These are phyloP conservation scores for Shiraia sp. DNA, from an alignment of 2,329 filamentous ascomycete genomes.

Conservation along the genomic window DNA sequence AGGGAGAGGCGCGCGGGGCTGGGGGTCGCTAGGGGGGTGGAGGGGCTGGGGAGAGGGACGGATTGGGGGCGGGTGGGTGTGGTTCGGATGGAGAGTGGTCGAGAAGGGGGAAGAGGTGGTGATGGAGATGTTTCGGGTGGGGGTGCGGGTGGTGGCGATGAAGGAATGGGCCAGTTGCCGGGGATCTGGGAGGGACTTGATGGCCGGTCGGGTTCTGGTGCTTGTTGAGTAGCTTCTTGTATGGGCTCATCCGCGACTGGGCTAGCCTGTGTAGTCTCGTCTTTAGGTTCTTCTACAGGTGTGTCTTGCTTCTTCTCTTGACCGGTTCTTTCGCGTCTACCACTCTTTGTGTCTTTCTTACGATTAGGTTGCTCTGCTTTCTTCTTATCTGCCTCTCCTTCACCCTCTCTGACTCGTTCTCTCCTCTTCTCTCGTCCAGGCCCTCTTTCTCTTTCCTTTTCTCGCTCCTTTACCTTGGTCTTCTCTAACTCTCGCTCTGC, in stretches of 20 bases:
- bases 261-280: no score
- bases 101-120: no score
- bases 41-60: background rate
- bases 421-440: constrained; percentile 8
- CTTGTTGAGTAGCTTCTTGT: background rate
- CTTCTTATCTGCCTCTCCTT: background rate
- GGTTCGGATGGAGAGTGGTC: no score
- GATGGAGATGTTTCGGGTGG: no score
- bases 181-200: background rate
- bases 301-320: no score
- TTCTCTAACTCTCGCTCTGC: constrained; percentile 19
- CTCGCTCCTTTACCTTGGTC: constrained; percentile 12
- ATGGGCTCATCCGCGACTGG: no score
- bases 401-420: constrained; percentile 5
- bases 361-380: background rate
- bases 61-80: background rate
- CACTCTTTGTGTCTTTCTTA: background rate
- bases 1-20: background rate
- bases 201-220: background rate
- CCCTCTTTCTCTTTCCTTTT: constrained; percentile 19
- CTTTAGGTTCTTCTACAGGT: no score
- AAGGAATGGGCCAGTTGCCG: no score
- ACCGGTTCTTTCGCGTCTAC: background rate
- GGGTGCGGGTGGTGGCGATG: no score
- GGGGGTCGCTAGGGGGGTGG: background rate